Base-by-base conservation (phyloP, 140 eudicot species). In the Bidens hawaiensis region DNA sequence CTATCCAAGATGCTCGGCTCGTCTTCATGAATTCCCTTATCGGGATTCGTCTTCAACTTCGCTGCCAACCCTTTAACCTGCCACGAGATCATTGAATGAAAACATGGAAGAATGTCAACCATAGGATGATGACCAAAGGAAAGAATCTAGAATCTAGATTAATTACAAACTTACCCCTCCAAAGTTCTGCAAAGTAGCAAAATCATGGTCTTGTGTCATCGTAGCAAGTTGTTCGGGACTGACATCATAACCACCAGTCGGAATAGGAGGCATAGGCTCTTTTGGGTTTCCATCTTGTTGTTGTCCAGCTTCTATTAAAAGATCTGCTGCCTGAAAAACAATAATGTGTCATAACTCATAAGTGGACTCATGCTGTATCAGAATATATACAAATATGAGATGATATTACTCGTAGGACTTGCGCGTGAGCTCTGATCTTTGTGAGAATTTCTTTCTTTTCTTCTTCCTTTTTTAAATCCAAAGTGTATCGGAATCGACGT, bases 381-480 rank as follows among this genome's bases (percentile, higher is more conserved):
- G 40, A 59, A 18, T 10, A 65, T 66, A 74, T 40, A 56, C 7
- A 36, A 19, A 19, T 14, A 49, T 58, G 55, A 66, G 62, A 74
- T 70, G 31, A 1, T 47, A 67, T 73, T 81, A 86, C 95, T 74
- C 94, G 75, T 61, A 89, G 67, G 69, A 89, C 89, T 86, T 86
- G 89, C 1, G 85, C 81, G 73, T 89, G 94, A 36, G 80, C 76
- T 70, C 87, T 76, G 55, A 89, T 85, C 76, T 81, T 89, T 12
- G 86, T 77, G 47, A 85, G 60, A 25, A 71, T 70, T 56, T 85
- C 65, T 73, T 74, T 85, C 79, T 80, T 81, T 68, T 90, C 95
- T 75, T 86, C 95, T 70, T 86, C 97, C 74, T 71, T 90, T 69
- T 86, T 90, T 78, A 90, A 67, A 67, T 90, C 97, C 94, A 90